These are phyloP conservation scores for Phlegmacium glaucopus DNA, from an alignment of 768 basidiomycete genomes.

Conservation along the genomic window DNA sequence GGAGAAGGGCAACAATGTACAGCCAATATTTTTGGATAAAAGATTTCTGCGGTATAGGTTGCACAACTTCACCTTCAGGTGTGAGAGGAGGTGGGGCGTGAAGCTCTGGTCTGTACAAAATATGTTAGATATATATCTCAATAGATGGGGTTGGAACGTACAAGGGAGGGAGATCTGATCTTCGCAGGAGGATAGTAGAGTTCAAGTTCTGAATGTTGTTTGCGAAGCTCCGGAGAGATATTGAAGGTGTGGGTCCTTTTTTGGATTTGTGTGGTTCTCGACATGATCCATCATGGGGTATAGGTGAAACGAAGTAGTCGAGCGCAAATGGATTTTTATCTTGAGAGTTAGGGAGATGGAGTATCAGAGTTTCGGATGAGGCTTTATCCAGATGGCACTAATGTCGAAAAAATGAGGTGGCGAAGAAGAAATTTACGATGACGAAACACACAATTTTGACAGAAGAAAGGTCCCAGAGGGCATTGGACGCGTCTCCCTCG, in stretches of 20 bases:
- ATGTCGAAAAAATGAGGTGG: constrained; percentile 3
- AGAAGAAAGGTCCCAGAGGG: constrained; percentile 55
- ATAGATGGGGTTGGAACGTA: constrained; percentile 30
- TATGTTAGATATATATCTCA: constrained; percentile 1
- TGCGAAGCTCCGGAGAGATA: constrained; percentile 22
- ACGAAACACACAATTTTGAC: constrained; percentile 51
- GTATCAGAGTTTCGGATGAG: constrained; percentile 51
- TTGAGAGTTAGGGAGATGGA: constrained; percentile 45
- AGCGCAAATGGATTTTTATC: constrained; percentile 55
- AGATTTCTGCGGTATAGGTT: constrained; percentile 63
- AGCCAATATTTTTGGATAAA: constrained; percentile 93
- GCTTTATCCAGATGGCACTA: constrained; percentile 67
- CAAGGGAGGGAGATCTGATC: constrained; percentile 54
- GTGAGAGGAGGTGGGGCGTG: constrained; percentile 65
- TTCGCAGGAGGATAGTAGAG: constrained; percentile 47
- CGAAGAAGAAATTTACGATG: constrained; percentile 7
- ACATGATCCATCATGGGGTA: constrained; percentile 70
- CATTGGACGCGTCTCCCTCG: constrained; percentile 35
- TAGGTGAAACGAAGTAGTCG: constrained; percentile 69
- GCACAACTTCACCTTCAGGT: constrained; percentile 59
- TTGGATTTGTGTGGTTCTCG: constrained; percentile 30
- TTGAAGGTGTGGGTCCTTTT: constrained; percentile 12
- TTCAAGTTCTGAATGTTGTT: constrained; percentile 34
- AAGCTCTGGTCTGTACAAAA: constrained; percentile 55
- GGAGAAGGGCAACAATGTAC: constrained; percentile 59